These are phyloP conservation scores for Solanum clarkiae DNA, from an alignment of 257 asterid genomes.

Conservation along the genomic window DNA sequence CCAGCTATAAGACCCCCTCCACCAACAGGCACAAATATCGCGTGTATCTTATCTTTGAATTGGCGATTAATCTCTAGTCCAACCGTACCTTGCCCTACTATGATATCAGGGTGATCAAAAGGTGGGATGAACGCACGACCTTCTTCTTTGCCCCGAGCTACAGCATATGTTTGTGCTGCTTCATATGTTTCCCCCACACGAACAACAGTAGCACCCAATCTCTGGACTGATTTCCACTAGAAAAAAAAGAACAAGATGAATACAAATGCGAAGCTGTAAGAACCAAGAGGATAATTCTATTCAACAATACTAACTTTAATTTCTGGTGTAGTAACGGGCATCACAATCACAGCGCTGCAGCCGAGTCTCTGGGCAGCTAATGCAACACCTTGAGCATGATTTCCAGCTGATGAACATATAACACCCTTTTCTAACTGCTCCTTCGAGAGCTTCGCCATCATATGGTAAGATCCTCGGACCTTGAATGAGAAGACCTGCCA, in stretches of 20 bases:
- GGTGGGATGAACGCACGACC: slow-evolving; percentile 72
- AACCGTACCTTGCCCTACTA: slow-evolving; percentile 84
- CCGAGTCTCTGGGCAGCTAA: slow-evolving; percentile 59
- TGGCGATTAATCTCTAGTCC: slow-evolving; percentile 90
- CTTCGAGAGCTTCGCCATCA: slow-evolving; percentile 83
- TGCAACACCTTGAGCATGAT: slow-evolving; percentile 97
- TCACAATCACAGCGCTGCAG: slow-evolving; percentile 64
- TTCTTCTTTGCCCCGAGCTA: slow-evolving; percentile 53
- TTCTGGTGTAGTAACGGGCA: slow-evolving; percentile 93
- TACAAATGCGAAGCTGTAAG: not conserved
- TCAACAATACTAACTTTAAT: slow-evolving; percentile 53
- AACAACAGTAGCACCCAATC: slow-evolving; percentile 81
- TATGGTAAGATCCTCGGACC: slow-evolving; percentile 93
- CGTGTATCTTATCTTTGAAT: slow-evolving; percentile 51
- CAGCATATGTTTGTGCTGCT: slow-evolving; percentile 83
- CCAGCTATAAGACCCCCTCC: slow-evolving; percentile 99
- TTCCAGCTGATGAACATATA: slow-evolving; percentile 94
- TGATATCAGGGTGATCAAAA: slow-evolving; percentile 89
- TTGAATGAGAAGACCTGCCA: slow-evolving; percentile 78
- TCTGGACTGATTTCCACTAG: slow-evolving; percentile 73
- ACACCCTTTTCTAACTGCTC: slow-evolving; percentile 72
- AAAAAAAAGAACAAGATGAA: not conserved
- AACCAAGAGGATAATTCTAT: not conserved
- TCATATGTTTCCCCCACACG: slow-evolving; percentile 82
- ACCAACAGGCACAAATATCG: slow-evolving; percentile 90